Base-by-base conservation (phyloP, 2,329 filamentous ascomycete species). In the Ophiostoma sp. region DNA sequence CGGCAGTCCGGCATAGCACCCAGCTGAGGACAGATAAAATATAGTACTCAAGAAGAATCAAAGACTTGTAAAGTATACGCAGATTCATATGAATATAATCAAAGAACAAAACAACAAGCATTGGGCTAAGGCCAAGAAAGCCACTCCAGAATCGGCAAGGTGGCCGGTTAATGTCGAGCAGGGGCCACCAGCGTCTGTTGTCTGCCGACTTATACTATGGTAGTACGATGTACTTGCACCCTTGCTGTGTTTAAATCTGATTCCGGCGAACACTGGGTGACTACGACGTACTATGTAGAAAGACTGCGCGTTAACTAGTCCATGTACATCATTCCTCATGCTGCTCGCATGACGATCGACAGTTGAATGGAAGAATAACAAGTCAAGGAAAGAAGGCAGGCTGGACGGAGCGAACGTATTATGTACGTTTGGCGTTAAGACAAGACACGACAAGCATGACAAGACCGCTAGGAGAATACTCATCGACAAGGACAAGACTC, bases 131-230 rank as follows among this genome's bases (percentile, higher is more conserved):
- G 15, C n/a, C 8, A 31, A 60, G 13, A 33, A 27, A 20, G 57
- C 27, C 57, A 62, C 57, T 33, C 57, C 27, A 33, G 2, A 62
- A 15, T 3, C 15, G 23, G 57, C 33, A 62, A 62, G 27, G 57
- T 20, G 57, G 27, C 57, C 57, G 57, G 57, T 33, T 62, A 62
- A 62, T 62, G 33, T 62, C 57, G 57, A 35, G 11, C 27, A 62
- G 57, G 57, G 57, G 57, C 20, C 27, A 7, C 15, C n/a, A 4
- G 15, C 3, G 27, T n/a, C 52, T 57, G 52, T n/a, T 20, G 17
- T n/a, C 17, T n/a, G 44, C 20, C 44, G 44, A 7, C 44, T 48
- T 3, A 39, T 39, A 11, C 27, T 31, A 31, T 31, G 27, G 27
- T 31, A 31, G 27, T 31, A 31, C 27, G 27, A 31, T 31, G 27